Base-by-base conservation (phyloP, 805 yeast genomes). In the Saccharomyces jurei region DNA sequence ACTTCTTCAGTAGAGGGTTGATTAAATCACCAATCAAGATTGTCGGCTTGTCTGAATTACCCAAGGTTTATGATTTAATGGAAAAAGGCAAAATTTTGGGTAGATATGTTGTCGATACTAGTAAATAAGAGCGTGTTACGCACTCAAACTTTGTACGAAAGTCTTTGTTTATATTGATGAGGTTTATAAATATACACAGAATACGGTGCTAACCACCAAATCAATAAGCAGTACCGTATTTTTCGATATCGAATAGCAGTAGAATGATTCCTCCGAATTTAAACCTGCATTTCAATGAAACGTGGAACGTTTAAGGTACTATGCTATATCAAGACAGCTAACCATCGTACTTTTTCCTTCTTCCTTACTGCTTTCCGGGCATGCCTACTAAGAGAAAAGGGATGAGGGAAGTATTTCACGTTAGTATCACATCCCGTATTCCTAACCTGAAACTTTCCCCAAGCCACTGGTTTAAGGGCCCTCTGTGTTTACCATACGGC, bases 41-140 rank as follows among this genome's bases (percentile, higher is more conserved):
- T 59, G 81, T 80, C 52, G 84, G 84, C 6, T 71, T 81, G 61
- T 74, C 79, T 50, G 82, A 81, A 62, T 71, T 81, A 63, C 78
- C 82, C 55, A 63, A 65, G 46, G 80, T 80, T 55, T 81, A 79
- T 70, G 75, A 79, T 52, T 69, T 78, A 70, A 81, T 81, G 85
- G 81, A 76, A 62, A 67, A 75, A 57, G 81, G 82, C 51, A 75
- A 77, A 69, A 77, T 81, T 60, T 58, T 73, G 64, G 97, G 97
- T 66, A 83, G 97, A 76, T 84, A 85, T 70, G 97, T 89, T 55
- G 84, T 89, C 61, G 96, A 89, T 76, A 83, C 87, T 50, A 69
- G 78, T 58, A 81, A 82, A 71, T 85, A 75, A 36, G 21, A 36
- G 25, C 44, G 44, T 36, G 13, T 17, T n/a, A 36, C 13, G 25